Conservation (phyloP, 192 early-diverging fungal species). For the Umbelopsis ramanniana region DNA sequence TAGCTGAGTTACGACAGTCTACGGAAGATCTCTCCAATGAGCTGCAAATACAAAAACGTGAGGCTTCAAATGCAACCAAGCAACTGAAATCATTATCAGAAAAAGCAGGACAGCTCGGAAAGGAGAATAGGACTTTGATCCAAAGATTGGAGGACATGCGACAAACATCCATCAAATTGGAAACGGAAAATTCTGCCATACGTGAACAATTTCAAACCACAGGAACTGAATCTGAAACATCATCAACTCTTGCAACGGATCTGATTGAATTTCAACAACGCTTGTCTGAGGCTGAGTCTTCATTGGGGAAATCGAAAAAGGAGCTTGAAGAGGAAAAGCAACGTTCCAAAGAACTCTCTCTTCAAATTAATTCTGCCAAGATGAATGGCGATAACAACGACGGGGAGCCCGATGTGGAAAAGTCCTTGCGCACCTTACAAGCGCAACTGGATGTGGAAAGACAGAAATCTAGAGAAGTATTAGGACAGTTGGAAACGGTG, state of each 20-base stretch:
- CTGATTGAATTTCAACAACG: background rate
- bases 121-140: conserved; percentile 15
- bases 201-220: background rate
- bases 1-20: background rate
- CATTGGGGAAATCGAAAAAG: background rate
- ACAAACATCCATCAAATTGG: background rate
- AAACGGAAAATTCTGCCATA: background rate
- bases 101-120: conserved; percentile 1
- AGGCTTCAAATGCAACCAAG: conserved; percentile 7
- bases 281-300: background rate
- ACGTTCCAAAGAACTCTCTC: background rate
- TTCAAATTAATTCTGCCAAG: background rate
- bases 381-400: background rate
- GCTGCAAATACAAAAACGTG: background rate
- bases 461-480: background rate
- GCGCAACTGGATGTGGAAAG: conserved; percentile 3
- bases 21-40: background rate
- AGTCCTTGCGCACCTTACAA: background rate
- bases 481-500: conserved; percentile 14
- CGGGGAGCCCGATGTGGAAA: background rate
- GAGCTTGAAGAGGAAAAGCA: background rate
- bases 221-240: background rate
- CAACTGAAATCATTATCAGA: background rate
- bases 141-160: conserved; percentile 1
- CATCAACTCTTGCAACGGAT: background rate